Evolutionary conservation across 2,329 filamentous ascomycete species (phyloP).

Genomic region (Calonectria henricotiae): DNA sequence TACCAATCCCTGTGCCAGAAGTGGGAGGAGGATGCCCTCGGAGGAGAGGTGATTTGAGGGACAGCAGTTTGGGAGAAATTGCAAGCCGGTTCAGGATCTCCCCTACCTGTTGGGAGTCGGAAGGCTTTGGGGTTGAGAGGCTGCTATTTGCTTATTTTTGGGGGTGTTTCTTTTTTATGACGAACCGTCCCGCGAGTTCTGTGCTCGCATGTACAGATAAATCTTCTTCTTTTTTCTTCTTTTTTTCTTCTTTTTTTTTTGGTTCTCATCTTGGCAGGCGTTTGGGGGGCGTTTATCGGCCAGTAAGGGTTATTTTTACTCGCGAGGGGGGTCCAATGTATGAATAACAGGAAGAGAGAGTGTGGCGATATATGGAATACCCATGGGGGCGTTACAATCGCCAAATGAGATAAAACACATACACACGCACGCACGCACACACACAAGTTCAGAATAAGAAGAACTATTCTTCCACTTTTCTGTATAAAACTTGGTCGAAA

Average conservation of each 20-base stretch:
- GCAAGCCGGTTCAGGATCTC: not conserved
- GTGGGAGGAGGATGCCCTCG: slow-evolving; percentile 48
- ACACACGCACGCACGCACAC: too few relatives aligned
- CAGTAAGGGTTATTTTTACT: not conserved
- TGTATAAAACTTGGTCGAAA: too few relatives aligned
- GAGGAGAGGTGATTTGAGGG: slow-evolving; percentile 39
- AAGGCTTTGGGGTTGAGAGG: not conserved
- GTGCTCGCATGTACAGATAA: not conserved
- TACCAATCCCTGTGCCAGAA: slow-evolving; percentile 53
- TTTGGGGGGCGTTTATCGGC: not conserved
- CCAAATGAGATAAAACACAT: too few relatives aligned
- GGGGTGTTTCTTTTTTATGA: not conserved
- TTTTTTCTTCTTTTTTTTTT: not conserved
- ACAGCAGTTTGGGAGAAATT: too few relatives aligned
- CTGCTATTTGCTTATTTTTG: not conserved
- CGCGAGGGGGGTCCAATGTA: not conserved
- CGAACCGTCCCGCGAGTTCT: not conserved
- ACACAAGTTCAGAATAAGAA: too few relatives aligned
- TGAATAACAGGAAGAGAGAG: not conserved
- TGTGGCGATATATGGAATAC: too few relatives aligned
- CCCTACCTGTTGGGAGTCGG: not conserved
- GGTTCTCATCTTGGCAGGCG: not conserved
- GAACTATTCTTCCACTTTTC: too few relatives aligned
- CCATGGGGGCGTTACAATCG: too few relatives aligned
- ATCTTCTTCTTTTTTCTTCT: too few relatives aligned